These are phyloP conservation scores for Saccharomycopsis sp. DNA, from an alignment of 805 yeast genomes.

Conservation along the genomic window DNA sequence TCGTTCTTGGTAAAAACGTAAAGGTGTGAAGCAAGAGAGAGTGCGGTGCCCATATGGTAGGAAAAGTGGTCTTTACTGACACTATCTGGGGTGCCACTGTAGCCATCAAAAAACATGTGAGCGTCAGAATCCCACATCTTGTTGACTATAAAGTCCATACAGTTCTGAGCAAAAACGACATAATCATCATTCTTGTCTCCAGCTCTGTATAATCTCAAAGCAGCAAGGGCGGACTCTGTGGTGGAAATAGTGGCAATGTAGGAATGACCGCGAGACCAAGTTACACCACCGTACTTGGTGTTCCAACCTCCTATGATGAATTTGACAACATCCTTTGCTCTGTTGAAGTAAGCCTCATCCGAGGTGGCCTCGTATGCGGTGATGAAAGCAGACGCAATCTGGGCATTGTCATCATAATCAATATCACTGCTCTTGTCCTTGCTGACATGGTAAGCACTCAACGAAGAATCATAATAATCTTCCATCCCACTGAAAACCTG, in stretches of 20 bases:
- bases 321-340: conserved; percentile 48
- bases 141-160: conserved; percentile 49
- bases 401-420: conserved; percentile 69
- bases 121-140: conserved; percentile 44
- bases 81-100: conserved; percentile 27
- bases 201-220: conserved; percentile 43
- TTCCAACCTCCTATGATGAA: conserved; percentile 61
- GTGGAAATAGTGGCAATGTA: conserved; percentile 60
- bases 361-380: conserved; percentile 62
- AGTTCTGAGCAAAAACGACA: conserved; percentile 47
- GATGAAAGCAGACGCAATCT: conserved; percentile 54
- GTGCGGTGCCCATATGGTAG: conserved; percentile 57
- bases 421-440: conserved; percentile 56
- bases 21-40: conserved; percentile 43
- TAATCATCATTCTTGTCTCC: conserved; percentile 43
- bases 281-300: conserved; percentile 46
- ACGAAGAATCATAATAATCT: conserved; percentile 35
- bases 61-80: conserved; percentile 43
- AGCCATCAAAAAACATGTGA: conserved; percentile 52
- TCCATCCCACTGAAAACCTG: conserved; percentile 44
- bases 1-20: conserved; percentile 42
- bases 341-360: conserved; percentile 41
- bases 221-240: conserved; percentile 55
- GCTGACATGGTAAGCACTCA: conserved; percentile 57
- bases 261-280: conserved; percentile 54